Conservation (phyloP, 768 basidiomycete genomes). For the Tulasnella sp. region DNA sequence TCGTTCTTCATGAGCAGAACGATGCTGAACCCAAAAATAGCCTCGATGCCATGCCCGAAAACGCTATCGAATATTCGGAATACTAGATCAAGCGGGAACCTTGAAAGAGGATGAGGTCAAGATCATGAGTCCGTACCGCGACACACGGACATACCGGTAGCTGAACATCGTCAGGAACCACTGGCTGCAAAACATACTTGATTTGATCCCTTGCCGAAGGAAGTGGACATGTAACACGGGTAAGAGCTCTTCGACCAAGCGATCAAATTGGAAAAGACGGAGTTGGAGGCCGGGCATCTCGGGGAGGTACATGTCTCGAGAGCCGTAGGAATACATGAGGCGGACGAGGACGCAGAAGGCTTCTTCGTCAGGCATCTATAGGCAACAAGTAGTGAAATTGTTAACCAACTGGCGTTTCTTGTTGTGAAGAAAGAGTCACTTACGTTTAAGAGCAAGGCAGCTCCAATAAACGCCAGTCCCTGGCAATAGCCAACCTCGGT, state of each 20-base stretch:
- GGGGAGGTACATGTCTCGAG: constrained; percentile 93
- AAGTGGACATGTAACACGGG: constrained; percentile 92
- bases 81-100: constrained; percentile 89
- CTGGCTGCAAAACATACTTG: constrained; percentile 96
- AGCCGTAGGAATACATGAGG: constrained; percentile 92
- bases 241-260: constrained; percentile 80
- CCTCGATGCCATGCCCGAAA: constrained; percentile 92
- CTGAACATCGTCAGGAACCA: constrained; percentile 98
- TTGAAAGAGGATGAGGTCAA: constrained; percentile 24
- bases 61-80: constrained; percentile 96
- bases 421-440: constrained; percentile 20
- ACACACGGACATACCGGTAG: constrained; percentile 52
- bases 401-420: background rate
- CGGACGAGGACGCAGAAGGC: constrained; percentile 92
- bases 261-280: constrained; percentile 86
- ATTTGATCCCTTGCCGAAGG: constrained; percentile 86
- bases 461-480: constrained; percentile 92
- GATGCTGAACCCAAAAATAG: constrained; percentile 90
- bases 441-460: constrained; percentile 85
- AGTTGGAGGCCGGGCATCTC: constrained; percentile 98
- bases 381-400: background rate
- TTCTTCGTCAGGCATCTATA: constrained; percentile 98
- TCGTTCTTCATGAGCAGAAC: constrained; percentile 83
- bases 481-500: constrained; percentile 96
- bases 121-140: background rate